Evolutionary conservation across 1,284 basidiomycete species (phyloP), one percentile per base, ranked within the genome.

Genomic region (Tilletia horrida): DNA sequence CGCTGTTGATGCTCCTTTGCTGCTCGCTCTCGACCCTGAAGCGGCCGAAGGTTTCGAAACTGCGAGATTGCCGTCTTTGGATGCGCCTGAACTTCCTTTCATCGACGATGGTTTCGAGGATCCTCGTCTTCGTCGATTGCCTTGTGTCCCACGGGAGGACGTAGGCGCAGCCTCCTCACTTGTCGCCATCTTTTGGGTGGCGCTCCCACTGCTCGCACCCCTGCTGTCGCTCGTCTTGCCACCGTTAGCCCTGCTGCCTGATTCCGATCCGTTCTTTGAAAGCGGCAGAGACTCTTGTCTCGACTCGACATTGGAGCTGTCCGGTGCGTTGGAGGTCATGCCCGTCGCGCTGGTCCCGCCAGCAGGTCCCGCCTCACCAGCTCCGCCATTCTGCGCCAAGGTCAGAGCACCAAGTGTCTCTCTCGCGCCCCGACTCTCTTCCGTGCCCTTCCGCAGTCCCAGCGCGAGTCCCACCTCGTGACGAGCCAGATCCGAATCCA

Each of bases 401-500:
- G 55, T 59, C 55, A 59, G 27, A 16, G 55, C 31, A n/a, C 55
- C 55, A 7, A 31, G 65, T 6, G 72, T 69, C 52, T 79, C 77
- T 18, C 69, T 64, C 1, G 69, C 66, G 7, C 71, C 69, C 0
- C 73, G 45, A 11, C 71, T 73, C 31, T 77, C 73, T 59, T 77
- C 71, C 4, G 73, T 75, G 0, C 76, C 76, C 47, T 13, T 68
- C 64, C 23, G 67, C 6, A 81, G 52, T 0, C 77, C 77, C 2
- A 78, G 71, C 8, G 76, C 66, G 9, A 81, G 71, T 47, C 75
- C 76, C 47, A 62, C 64, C 23, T 81, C 79, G 61, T 72, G 74
- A 48, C 77, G 76, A 11, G 66, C 63, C 23, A 81, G 73, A 11
- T 84, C 84, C 0, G 80, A 82, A 74, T 85, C 85, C 23, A 85